These are phyloP conservation scores for Phytopythium aichiense DNA, from an alignment of 352 stramenopile species.

Conservation along the genomic window DNA sequence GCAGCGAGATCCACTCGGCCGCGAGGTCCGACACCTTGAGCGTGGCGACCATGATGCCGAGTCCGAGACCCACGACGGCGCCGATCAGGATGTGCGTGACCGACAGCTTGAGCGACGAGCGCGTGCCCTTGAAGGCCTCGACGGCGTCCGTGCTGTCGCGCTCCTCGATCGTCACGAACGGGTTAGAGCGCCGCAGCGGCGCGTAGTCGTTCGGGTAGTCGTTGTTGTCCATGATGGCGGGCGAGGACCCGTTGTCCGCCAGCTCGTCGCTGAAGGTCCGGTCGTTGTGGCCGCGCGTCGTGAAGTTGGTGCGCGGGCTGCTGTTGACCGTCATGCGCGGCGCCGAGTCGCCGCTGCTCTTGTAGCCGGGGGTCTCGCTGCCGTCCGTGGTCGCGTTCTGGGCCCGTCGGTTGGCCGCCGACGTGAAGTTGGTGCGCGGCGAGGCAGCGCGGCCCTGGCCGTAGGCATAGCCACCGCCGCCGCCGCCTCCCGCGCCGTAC, in stretches of 20 bases:
- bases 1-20: conserved; percentile 59
- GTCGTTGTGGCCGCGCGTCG: conserved; percentile 9
- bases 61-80: conserved; percentile 35
- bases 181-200: conserved; percentile 18
- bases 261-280: neutral
- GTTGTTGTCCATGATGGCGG: conserved; percentile 7
- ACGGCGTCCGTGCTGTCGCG: conserved; percentile 18
- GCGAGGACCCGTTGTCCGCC: conserved; percentile 2
- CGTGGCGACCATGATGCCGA: conserved; percentile 45
- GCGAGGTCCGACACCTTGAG: conserved; percentile 37
- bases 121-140: conserved; percentile 27
- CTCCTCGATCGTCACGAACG: conserved; percentile 30
- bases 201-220: conserved; percentile 37
- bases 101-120: conserved; percentile 46
- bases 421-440: conserved; percentile 41
- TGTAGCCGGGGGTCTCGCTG: neutral
- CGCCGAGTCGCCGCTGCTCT: conserved; percentile 7
- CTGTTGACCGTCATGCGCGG: conserved; percentile 12
- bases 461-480: neutral
- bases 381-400: conserved; percentile 4
- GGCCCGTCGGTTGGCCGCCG: neutral
- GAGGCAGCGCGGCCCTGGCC: neutral
- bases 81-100: conserved; percentile 50
- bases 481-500: neutral
- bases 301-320: conserved; percentile 47